These are phyloP conservation scores for Neoboletus magnificus DNA, from an alignment of 768 basidiomycete species.

Conservation along the genomic window DNA sequence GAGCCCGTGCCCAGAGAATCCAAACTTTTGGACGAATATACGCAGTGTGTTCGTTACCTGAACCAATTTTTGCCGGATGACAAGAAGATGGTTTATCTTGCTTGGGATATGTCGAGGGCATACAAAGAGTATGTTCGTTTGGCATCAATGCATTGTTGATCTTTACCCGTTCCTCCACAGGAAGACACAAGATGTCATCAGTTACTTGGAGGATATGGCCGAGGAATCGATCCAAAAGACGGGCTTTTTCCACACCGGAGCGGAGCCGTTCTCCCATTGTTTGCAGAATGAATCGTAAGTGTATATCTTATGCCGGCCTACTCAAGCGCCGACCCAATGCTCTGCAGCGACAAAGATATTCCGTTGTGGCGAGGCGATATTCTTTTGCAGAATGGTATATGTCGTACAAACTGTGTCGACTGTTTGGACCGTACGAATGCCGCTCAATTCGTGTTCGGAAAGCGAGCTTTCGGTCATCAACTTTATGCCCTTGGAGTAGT, in stretches of 20 bases:
- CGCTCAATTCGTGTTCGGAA: constrained; percentile 95
- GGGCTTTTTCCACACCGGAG: constrained; percentile 92
- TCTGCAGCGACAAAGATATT: constrained; percentile 31
- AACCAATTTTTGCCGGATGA: constrained; percentile 90
- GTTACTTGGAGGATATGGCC: constrained; percentile 90
- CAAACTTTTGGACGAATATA: constrained; percentile 87
- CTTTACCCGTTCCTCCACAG: constrained; percentile 36
- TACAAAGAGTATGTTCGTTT: constrained; percentile 76
- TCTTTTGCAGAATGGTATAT: constrained; percentile 86
- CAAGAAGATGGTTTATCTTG: constrained; percentile 85
- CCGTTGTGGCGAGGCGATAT: constrained; percentile 59
- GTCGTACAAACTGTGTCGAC: constrained; percentile 94
- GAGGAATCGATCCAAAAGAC: constrained; percentile 91
- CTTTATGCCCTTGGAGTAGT: constrained; percentile 92
- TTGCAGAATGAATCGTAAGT: constrained; percentile 43
- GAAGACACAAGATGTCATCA: constrained; percentile 94
- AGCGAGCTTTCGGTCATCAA: constrained; percentile 92
- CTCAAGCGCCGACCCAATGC: background rate
- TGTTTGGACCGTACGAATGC: constrained; percentile 96
- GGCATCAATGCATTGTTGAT: background rate
- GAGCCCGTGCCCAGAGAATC: constrained; percentile 81
- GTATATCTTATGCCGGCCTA: background rate
- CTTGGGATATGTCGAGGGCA: constrained; percentile 96
- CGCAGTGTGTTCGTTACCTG: constrained; percentile 86
- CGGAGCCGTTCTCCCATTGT: constrained; percentile 76